Evolutionary conservation across 1,139 yeast species (phyloP), one percentile per base, ranked within the genome.

Genomic region (Debaryomyces sp.): DNA sequence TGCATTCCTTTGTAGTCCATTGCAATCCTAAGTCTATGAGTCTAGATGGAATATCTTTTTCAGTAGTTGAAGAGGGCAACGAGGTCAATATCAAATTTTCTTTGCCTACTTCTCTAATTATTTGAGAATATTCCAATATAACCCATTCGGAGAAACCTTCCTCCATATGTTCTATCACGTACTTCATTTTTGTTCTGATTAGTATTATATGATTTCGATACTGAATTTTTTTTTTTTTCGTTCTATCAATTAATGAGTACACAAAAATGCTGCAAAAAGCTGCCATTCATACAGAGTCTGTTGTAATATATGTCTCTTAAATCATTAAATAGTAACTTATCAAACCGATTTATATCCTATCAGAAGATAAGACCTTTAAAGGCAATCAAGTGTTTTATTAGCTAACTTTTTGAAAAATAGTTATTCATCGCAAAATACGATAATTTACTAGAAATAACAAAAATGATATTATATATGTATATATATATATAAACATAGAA

Each of bases 131-230:
- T 63, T 94, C 99, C 22, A 94, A 77, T 41, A 82, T 79, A 38
- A 92, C 98, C 99, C 99, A 94, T 59, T 89, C 95, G 57, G 96
- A 89, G 77, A 94, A 90, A 1, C 96, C 97, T 53, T 85, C 89
- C 68, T 94, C 99, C 97, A 94, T 91, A 66, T 94, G 99, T 70
- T 94, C 99, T 49, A 94, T 90, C 47, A 94, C 82, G 75, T 90
- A 92, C 68, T 89, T 90, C 96, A 89, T 89, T 51, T 30, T 53
- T 12, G 9, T 18, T 24, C n/a, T 7, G n/a, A 43, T 35, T 12
- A 35, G 9, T 12, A 10, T 22, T 21, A 12, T 34, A 10, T 15
- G 12, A 22, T 4, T 22, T 37, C 21, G 5, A 37, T 10, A 23
- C 5, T 32, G 9, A 23, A 3, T 23, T 42, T 34, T 37, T 43